Evolutionary conservation across 768 basidiomycete genomes (phyloP).

Genomic region (Rhodotorula graminis): DNA sequence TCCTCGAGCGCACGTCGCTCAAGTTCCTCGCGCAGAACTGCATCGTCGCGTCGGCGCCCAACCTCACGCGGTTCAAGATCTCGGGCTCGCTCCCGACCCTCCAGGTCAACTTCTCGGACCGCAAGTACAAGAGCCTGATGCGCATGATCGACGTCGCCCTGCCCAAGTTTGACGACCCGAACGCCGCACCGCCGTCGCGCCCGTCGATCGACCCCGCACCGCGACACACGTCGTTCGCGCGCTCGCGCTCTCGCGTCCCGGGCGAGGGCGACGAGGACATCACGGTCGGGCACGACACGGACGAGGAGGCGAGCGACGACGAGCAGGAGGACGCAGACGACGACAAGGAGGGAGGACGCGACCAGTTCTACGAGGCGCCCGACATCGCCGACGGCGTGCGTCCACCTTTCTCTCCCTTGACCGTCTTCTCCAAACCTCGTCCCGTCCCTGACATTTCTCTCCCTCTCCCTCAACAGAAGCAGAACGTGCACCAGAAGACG

Average conservation of each 20-base stretch:
- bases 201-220: not conserved
- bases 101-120: conserved; percentile 82
- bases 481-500: conserved; percentile 55
- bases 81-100: conserved; percentile 80
- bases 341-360: conserved; percentile 46
- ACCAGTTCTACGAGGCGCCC: conserved; percentile 42
- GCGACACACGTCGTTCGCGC: conserved; percentile 30
- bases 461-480: conserved; percentile 6
- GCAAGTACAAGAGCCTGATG: conserved; percentile 88
- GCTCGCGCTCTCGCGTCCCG: conserved; percentile 53
- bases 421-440: too few species aligned
- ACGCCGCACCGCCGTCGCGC: conserved; percentile 8
- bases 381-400: conserved; percentile 42
- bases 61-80: conserved; percentile 80
- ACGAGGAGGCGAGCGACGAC: conserved; percentile 48
- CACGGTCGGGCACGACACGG: conserved; percentile 40
- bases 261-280: conserved; percentile 54
- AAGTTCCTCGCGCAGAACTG: conserved; percentile 85
- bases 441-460: too few species aligned
- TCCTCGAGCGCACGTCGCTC: conserved; percentile 87
- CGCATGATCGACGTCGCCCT: conserved; percentile 83
- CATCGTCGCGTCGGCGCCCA: conserved; percentile 76
- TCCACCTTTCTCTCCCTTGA: too few species aligned
- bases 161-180: conserved; percentile 64
- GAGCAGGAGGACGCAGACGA: conserved; percentile 52